phyloP scores from a whole-genome alignment of 257 asterid genomes.

The Nicotiana paniculata region DNA sequence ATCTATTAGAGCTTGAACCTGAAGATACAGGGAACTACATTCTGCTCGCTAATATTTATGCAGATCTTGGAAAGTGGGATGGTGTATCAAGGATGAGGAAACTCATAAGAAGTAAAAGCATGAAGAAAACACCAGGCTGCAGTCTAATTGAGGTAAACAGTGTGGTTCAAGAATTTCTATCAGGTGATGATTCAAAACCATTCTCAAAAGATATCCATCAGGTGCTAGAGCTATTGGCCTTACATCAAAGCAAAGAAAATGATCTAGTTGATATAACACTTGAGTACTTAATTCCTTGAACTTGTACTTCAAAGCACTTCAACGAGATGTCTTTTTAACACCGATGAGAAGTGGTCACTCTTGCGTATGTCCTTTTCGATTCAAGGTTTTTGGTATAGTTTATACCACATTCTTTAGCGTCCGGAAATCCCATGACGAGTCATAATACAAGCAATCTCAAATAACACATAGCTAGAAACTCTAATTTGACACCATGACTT shows the following conservation, averaged over 20 bases:
- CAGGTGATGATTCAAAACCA: constrained; percentile 54
- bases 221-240: constrained; percentile 31
- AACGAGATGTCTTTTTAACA: background rate
- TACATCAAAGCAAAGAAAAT: constrained; percentile 35
- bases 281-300: background rate
- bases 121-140: constrained; percentile 10
- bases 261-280: constrained; percentile 14
- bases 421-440: background rate
- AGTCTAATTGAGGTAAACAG: constrained; percentile 49
- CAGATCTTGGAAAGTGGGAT: constrained; percentile 74
- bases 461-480: too few species aligned
- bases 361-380: background rate
- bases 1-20: constrained; percentile 54
- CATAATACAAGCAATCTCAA: too few species aligned
- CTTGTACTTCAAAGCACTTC: background rate
- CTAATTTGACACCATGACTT: too few species aligned
- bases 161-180: constrained; percentile 52
- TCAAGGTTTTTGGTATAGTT: background rate
- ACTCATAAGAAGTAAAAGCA: background rate
- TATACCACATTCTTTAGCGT: background rate
- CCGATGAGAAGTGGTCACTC: background rate
- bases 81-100: constrained; percentile 60
- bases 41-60: constrained; percentile 62
- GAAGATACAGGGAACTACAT: constrained; percentile 63
- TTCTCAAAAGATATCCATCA: constrained; percentile 35